Evolutionary conservation across 345 rosid genomes (phyloP).

Genomic region (Turritis glabra): DNA sequence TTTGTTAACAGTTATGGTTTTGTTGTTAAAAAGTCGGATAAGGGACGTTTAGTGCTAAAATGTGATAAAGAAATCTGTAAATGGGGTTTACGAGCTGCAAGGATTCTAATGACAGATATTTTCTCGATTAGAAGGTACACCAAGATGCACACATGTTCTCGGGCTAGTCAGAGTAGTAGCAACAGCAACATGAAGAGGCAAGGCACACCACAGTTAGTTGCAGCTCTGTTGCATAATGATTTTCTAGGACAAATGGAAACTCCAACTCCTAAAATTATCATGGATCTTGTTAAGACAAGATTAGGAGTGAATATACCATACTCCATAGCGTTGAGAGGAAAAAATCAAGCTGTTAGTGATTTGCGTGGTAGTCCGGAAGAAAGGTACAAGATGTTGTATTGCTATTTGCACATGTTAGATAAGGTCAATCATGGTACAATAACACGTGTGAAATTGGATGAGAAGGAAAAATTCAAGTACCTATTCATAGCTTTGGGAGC

Average conservation of each 20-base stretch:
- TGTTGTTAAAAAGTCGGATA: too few relatives aligned
- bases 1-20: too few relatives aligned
- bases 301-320: background rate
- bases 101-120: too few relatives aligned
- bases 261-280: background rate
- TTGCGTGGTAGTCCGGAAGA: background rate
- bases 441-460: background rate
- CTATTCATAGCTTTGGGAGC: too few relatives aligned
- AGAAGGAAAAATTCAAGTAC: background rate
- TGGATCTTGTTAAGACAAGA: background rate
- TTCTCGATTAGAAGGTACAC: too few relatives aligned
- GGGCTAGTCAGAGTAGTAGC: background rate
- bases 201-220: background rate
- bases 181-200: background rate
- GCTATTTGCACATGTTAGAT: background rate
- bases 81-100: too few relatives aligned
- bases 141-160: background rate
- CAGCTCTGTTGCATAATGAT: background rate
- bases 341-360: background rate
- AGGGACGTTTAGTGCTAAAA: too few relatives aligned
- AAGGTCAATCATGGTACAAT: background rate
- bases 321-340: background rate
- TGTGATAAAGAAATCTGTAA: too few relatives aligned
- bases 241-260: background rate
- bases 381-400: background rate